Conservation (phyloP, 2,329 filamentous ascomycete genomes). For the Pyrenophora graminea region DNA sequence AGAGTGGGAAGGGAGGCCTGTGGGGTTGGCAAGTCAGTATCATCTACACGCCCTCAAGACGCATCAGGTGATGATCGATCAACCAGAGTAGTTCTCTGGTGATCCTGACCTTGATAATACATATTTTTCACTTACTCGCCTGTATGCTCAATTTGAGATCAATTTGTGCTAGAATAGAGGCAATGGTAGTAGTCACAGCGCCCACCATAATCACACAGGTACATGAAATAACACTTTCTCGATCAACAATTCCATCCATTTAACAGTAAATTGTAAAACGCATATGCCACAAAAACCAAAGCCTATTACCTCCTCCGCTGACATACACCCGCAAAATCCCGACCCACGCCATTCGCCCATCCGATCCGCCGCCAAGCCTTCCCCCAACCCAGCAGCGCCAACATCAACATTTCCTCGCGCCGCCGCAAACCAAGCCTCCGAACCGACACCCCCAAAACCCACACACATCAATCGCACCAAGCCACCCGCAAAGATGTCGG, state of each 20-base stretch:
- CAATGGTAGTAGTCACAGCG: too few species aligned
- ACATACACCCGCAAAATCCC: slow-evolving; percentile 28
- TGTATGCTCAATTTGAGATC: too few species aligned
- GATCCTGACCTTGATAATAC: too few species aligned
- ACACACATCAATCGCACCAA: slow-evolving; percentile 13
- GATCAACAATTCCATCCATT: too few species aligned
- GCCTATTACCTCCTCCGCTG: neutral
- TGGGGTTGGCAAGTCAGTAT: slow-evolving; percentile 34
- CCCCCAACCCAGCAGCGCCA: slow-evolving; percentile 4
- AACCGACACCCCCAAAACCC: neutral
- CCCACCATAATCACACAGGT: too few species aligned
- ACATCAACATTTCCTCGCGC: slow-evolving; percentile 16
- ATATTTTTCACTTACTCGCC: too few species aligned
- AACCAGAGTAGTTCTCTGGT: neutral
- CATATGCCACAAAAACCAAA: too few species aligned
- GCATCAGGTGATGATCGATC: slow-evolving; percentile 15
- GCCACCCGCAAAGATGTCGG: slow-evolving; percentile 23
- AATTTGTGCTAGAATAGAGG: too few species aligned
- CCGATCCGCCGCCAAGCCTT: neutral
- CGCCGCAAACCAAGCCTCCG: neutral
- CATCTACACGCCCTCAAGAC: slow-evolving; percentile 21
- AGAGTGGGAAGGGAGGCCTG: slow-evolving; percentile 23
- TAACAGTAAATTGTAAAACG: too few species aligned
- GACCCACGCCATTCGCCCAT: slow-evolving; percentile 20
- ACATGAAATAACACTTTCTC: too few species aligned